Base-by-base conservation (phyloP, 169 alveolate genomes). In the Hepatocystis sp. region DNA sequence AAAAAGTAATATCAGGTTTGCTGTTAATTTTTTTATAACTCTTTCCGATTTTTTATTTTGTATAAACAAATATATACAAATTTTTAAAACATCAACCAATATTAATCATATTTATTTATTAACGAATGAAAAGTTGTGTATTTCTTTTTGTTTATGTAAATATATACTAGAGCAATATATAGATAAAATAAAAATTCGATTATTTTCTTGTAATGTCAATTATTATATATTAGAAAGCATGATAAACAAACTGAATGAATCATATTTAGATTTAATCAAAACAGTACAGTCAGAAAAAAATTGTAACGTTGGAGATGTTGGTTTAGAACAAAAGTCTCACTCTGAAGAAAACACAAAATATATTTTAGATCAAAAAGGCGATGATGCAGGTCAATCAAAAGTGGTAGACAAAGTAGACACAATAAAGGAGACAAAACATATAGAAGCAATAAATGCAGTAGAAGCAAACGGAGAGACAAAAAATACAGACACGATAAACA, bases 1-100 rank as follows among this genome's bases (percentile, higher is more conserved):
- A 58, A 76, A 76, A 51, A 36, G 88, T 11, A 39, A 19, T 49
- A 52, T 76, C 8, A 44, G 88, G 46, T 76, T 76, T 76, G 61
- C 34, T 1, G 34, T 52, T 0, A 44, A 34, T 63, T 76, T 76
- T 76, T 76, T 44, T 34, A 76, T 63, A 23, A 32, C 66, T 2
- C 67, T 76, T 30, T 76, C 78, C 1, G 30, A 42, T 25, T 76
- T 76, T 58, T 15, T 76, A 13, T 42, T 76, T 28, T 76, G 52
- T 36, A 39, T 46, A 21, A 11, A 32, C 32, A 76, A 58, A 58
- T 76, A 76, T 63, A 42, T 76, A 17, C n/a, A 76, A 27, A 40
- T 76, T 27, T 34, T 76, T 17, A 76, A 52, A 42, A 39, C 46
- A 2, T 42, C 76, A 11, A 17, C 40, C 32, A 40, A 25, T 1